phyloP scores from a whole-genome alignment of 2,329 filamentous ascomycete genomes.

The Paecilomyces variotii region DNA sequence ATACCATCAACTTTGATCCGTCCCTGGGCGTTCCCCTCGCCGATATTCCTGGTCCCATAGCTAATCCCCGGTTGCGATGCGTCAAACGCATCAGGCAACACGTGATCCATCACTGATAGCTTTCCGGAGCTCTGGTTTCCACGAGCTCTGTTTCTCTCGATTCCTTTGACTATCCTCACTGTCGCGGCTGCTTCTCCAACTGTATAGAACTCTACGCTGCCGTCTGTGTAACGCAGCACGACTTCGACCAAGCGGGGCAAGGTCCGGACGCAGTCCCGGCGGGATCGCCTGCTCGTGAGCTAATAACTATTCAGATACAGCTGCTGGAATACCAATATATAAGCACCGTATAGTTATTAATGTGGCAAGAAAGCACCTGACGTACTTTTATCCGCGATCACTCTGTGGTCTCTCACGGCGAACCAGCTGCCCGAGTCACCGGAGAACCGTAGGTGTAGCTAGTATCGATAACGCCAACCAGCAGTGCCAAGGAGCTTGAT shows the following conservation, averaged over 20 bases:
- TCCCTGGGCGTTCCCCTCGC: slow-evolving; percentile 6
- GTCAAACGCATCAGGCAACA: slow-evolving; percentile 18
- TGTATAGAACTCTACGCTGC: background rate
- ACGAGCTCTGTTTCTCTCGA: background rate
- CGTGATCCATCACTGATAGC: slow-evolving; percentile 8
- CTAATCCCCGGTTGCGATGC: slow-evolving; percentile 9
- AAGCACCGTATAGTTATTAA: background rate
- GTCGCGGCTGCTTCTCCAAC: background rate
- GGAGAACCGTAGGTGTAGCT: background rate
- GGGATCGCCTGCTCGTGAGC: background rate
- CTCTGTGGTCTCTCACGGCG: background rate
- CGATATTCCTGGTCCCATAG: slow-evolving; percentile 5
- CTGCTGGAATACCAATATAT: background rate
- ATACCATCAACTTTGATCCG: slow-evolving; percentile 23
- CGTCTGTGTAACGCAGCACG: background rate
- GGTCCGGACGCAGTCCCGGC: background rate
- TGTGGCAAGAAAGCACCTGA: background rate
- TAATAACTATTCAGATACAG: background rate
- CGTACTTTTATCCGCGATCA: background rate
- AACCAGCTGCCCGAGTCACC: background rate
- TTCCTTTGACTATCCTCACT: background rate
- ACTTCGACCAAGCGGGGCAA: background rate
- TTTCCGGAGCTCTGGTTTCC: background rate
- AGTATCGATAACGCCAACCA: background rate
- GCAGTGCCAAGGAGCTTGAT: background rate